Percentiles rank a stretch among this genome's conserved stretches.
Conservation (phyloP, 345 rosid genomes). For the Gossypioides kirkii region DNA sequence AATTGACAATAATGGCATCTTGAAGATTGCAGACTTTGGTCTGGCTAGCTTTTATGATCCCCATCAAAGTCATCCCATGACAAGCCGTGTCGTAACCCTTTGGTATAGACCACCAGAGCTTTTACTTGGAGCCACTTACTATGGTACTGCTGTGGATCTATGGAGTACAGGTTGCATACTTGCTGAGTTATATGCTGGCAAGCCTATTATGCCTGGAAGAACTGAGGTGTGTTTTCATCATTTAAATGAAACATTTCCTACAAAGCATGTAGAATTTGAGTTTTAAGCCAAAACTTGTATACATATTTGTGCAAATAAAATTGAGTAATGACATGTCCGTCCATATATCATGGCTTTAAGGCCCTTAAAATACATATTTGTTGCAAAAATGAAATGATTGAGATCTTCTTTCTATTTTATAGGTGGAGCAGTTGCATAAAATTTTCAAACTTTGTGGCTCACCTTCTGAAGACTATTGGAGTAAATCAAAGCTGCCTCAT, state of each 20-base stretch:
- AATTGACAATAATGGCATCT: slow-evolving; percentile 80
- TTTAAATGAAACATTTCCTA: neutral
- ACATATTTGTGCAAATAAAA: neutral
- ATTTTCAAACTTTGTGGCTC: slow-evolving; percentile 98
- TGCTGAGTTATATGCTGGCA: slow-evolving; percentile 90
- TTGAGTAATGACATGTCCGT: neutral
- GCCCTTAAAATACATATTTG: neutral
- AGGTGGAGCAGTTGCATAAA: slow-evolving; percentile 98
- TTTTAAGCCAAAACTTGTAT: neutral
- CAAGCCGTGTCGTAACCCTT: slow-evolving; percentile 96
- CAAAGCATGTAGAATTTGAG: neutral
- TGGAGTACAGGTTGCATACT: slow-evolving; percentile 98
- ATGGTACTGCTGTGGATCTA: slow-evolving; percentile 83
- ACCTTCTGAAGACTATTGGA: slow-evolving; percentile 90
- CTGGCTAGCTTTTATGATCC: slow-evolving; percentile 87
- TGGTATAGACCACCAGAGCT: slow-evolving; percentile 99
- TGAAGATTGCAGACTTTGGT: slow-evolving; percentile 96
- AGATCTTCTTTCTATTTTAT: slow-evolving; percentile 21
- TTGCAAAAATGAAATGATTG: neutral
- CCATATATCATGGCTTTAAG: neutral
- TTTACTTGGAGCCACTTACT: slow-evolving; percentile 86
- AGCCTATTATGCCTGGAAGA: slow-evolving; percentile 99
- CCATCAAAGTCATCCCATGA: slow-evolving; percentile 61
- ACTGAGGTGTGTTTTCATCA: slow-evolving; percentile 55
- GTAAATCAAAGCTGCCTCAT: neutral